Conservation (phyloP, 2,329 filamentous ascomycete genomes). For the Neonectria coccinea region DNA sequence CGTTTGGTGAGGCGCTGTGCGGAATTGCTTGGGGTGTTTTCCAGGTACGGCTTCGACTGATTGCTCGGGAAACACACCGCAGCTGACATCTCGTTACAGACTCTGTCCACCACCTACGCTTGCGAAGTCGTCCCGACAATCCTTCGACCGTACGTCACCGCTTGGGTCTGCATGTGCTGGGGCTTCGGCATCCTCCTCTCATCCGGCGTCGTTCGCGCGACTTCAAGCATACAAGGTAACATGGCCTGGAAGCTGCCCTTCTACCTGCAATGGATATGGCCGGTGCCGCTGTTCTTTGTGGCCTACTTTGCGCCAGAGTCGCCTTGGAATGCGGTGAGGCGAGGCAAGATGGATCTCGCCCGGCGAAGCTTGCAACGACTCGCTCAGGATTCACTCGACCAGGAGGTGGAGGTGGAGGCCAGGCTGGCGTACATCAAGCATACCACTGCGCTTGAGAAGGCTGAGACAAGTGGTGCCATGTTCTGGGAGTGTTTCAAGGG, state of each 20-base stretch:
- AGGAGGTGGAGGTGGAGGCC: conserved; percentile 42
- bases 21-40: conserved; percentile 54
- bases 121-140: conserved; percentile 52
- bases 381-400: conserved; percentile 36
- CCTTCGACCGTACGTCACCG: conserved; percentile 55
- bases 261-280: conserved; percentile 52
- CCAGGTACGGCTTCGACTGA: conserved; percentile 23
- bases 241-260: conserved; percentile 54
- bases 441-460: conserved; percentile 50
- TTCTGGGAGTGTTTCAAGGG: conserved; percentile 60
- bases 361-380: conserved; percentile 43
- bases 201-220: conserved; percentile 52
- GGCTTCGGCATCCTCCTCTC: conserved; percentile 57
- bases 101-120: conserved; percentile 57
- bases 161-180: conserved; percentile 59
- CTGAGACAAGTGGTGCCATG: conserved; percentile 49
- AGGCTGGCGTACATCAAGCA: conserved; percentile 28
- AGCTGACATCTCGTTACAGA: conserved; percentile 38
- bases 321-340: conserved; percentile 46
- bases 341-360: conserved; percentile 45
- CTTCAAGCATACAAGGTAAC: conserved; percentile 49
- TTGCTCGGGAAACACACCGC: background rate
- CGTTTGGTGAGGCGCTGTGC: conserved; percentile 49
- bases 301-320: conserved; percentile 48
- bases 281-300: conserved; percentile 44